Evolutionary conservation across 208 protist genomes (phyloP).

Genomic region (Acanthamoeba lenticulata): DNA sequence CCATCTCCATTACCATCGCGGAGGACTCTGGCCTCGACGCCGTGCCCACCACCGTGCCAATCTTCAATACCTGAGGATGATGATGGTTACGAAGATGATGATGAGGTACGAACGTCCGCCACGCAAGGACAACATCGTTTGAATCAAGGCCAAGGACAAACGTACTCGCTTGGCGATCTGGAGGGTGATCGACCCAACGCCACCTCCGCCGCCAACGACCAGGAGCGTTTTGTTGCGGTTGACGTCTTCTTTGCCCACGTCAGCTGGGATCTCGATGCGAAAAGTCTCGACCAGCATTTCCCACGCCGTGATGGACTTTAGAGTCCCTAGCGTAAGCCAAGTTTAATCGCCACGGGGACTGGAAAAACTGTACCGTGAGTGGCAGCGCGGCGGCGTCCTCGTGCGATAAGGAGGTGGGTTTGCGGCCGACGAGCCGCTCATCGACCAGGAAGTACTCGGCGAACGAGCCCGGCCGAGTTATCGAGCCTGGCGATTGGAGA

Average conservation of each 20-base stretch:
- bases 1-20: background rate
- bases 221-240: background rate
- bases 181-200: background rate
- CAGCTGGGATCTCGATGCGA: background rate
- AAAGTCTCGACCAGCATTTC: background rate
- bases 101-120: too few species aligned
- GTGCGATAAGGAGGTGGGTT: background rate
- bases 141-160: too few species aligned
- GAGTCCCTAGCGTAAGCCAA: too few species aligned
- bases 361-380: background rate
- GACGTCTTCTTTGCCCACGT: background rate
- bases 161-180: background rate
- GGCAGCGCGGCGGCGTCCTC: background rate
- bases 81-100: too few species aligned
- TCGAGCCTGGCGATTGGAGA: background rate
- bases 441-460: conserved; percentile 38
- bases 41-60: background rate
- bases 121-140: too few species aligned
- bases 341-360: background rate
- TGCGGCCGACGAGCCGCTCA: background rate
- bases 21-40: background rate
- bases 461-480: background rate
- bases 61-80: conserved; percentile 14
- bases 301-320: background rate
- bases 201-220: background rate